Conservation (phyloP, 2,329 filamentous ascomycete species). For the Chaetomiaceae sp. region DNA sequence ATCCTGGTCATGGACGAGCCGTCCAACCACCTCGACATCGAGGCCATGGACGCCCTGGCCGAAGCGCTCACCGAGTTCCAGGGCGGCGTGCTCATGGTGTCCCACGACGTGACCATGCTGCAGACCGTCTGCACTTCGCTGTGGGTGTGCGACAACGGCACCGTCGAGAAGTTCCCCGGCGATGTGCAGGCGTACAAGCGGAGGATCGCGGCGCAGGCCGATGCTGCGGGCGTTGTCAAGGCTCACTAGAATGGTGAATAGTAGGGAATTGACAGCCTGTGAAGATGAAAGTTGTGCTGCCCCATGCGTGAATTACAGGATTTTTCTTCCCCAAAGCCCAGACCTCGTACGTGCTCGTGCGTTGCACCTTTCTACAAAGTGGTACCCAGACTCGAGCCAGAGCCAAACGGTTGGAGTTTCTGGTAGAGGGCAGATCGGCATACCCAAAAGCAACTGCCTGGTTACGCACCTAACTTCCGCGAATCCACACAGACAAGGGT, state of each 20-base stretch:
- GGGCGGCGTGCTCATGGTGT: constrained; percentile 96
- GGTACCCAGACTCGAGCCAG: no score
- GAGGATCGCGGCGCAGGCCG: constrained; percentile 83
- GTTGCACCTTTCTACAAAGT: no score
- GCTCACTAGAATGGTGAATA: constrained; percentile 40
- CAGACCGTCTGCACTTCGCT: constrained; percentile 90
- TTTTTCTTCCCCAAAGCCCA: no score
- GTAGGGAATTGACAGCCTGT: not conserved
- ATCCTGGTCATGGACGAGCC: constrained; percentile 98
- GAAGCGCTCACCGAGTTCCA: constrained; percentile 79
- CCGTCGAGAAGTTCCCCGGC: constrained; percentile 91
- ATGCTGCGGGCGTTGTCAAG: constrained; percentile 78
- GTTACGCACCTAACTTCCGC: no score
- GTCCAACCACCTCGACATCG: constrained; percentile 97
- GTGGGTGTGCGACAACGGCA: constrained; percentile 94
- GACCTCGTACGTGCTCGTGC: no score
- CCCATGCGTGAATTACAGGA: no score
- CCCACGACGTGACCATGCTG: constrained; percentile 97
- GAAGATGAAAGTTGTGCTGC: no score
- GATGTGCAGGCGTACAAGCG: constrained; percentile 98
- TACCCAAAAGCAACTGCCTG: no score
- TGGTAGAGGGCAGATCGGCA: no score
- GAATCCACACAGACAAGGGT: no score
- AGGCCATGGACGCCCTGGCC: constrained; percentile 94
- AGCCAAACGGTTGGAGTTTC: no score